Conservation (phyloP, 139 green algal species). For the Gonium pectorale region DNA sequence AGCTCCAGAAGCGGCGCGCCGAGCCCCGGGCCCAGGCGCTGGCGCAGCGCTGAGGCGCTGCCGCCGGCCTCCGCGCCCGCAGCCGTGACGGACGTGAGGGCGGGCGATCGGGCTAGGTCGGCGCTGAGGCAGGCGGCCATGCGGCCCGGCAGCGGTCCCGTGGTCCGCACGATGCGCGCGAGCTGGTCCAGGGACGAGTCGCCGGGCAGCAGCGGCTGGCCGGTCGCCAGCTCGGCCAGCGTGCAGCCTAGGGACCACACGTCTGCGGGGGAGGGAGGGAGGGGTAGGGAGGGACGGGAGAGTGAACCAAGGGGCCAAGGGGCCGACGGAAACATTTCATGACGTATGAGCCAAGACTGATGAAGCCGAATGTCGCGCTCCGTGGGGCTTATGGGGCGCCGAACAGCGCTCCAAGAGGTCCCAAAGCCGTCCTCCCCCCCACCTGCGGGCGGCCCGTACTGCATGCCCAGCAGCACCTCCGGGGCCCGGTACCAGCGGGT, state of each 20-base stretch:
- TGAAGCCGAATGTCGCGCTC: no score
- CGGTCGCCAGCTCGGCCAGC: constrained; percentile 79
- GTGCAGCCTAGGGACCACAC: constrained; percentile 71
- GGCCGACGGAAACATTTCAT: no score
- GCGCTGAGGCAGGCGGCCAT: constrained; percentile 47
- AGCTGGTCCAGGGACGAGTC: constrained; percentile 79
- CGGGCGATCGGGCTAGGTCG: no score
- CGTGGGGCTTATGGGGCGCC: no score
- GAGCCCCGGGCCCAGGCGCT: neutral
- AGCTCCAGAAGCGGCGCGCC: neutral
- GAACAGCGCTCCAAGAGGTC: neutral
- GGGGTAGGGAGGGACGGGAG: neutral
- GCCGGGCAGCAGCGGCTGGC: constrained; percentile 77
- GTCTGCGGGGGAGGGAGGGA: neutral
- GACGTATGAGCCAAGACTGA: no score
- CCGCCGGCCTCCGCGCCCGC: neutral
- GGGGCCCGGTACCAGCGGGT: constrained; percentile 55
- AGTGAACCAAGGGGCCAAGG: neutral
- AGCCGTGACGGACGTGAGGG: neutral
- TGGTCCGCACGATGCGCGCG: constrained; percentile 64
- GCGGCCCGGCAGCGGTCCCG: constrained; percentile 58
- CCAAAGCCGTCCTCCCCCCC: neutral
- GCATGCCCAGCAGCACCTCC: constrained; percentile 48
- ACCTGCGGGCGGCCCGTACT: constrained; percentile 16
- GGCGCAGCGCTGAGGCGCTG: neutral